These are phyloP conservation scores for Musa itinerans DNA, from an alignment of 176 grass and related monocot genomes.

Conservation along the genomic window DNA sequence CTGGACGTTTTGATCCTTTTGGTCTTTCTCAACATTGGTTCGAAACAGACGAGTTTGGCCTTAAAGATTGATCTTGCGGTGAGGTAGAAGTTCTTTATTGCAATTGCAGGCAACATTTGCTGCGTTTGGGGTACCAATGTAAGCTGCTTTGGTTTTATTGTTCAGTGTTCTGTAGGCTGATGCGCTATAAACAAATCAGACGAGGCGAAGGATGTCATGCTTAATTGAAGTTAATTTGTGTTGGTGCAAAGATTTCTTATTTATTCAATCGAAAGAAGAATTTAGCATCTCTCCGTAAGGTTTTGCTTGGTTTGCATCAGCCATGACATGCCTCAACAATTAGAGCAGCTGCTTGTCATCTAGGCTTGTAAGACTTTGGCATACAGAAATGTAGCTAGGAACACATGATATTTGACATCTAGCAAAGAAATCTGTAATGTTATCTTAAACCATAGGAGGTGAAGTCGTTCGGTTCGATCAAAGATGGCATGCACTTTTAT, in stretches of 20 bases:
- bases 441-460: not conserved
- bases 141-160: not conserved
- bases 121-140: not conserved
- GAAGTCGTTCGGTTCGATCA: not conserved
- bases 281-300: not conserved
- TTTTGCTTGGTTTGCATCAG: no score
- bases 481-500: slow-evolving; percentile 40
- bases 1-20: not conserved
- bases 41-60: not conserved
- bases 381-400: no score
- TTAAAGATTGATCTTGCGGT: not conserved
- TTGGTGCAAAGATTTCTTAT: not conserved
- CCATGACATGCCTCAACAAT: no score
- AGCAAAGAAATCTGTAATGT: not conserved
- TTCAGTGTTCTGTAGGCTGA: not conserved
- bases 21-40: not conserved
- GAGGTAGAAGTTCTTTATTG: not conserved
- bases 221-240: not conserved
- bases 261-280: not conserved
- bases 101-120: not conserved
- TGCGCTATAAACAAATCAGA: not conserved
- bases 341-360: no score
- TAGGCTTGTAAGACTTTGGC: no score
- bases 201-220: not conserved
- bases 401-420: no score